Percentiles rank a stretch among this genome's conserved stretches.
phyloP scores from a whole-genome alignment of 2,329 filamentous ascomycete species.

The Aspergillus ibericus region DNA sequence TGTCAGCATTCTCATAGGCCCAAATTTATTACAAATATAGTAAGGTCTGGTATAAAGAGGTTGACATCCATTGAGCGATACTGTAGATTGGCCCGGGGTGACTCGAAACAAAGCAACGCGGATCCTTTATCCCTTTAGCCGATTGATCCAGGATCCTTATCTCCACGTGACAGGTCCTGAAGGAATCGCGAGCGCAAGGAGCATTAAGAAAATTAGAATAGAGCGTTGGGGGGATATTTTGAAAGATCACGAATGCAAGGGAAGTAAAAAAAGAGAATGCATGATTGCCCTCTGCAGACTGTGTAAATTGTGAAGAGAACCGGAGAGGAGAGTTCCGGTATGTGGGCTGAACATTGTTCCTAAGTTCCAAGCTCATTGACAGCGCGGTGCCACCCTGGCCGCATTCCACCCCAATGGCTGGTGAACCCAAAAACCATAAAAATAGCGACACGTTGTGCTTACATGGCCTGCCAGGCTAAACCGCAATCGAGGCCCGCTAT shows the following conservation, averaged over 20 bases:
- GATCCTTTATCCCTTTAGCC: background rate
- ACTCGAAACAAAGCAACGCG: background rate
- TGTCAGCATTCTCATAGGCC: background rate
- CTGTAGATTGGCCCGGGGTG: background rate
- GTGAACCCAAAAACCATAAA: conserved; percentile 3
- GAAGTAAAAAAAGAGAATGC: background rate
- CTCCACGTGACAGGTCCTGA: background rate
- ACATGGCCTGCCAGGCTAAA: conserved; percentile 1
- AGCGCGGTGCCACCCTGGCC: background rate
- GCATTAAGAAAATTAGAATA: background rate
- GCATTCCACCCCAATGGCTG: background rate
- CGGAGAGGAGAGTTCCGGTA: background rate
- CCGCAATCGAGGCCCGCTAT: conserved; percentile 3
- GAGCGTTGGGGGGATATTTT: no score
- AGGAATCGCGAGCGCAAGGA: background rate
- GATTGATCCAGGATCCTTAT: background rate
- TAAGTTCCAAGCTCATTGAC: background rate
- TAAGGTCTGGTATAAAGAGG: background rate
- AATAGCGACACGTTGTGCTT: conserved; percentile 14
- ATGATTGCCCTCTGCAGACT: background rate
- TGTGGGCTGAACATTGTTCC: background rate
- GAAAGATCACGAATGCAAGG: background rate
- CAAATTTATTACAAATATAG: background rate
- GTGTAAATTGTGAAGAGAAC: background rate
- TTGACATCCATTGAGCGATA: background rate